phyloP scores from a whole-genome alignment of 805 yeast genomes.

The Yarrowia yakushimensis region DNA sequence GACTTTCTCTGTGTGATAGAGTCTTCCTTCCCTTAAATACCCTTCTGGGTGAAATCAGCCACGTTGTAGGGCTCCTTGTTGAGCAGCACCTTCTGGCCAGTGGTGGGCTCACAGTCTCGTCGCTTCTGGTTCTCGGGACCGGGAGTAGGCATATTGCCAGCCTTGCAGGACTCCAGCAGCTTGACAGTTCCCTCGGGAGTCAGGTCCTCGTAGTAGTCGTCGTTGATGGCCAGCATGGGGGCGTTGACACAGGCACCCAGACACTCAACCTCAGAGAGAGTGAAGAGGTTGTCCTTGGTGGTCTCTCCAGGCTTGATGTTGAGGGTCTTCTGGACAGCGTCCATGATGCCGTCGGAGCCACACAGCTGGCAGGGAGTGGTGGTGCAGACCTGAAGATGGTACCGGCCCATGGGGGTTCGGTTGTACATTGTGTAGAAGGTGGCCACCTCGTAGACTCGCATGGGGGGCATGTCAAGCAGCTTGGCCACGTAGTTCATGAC shows the following conservation, averaged over 20 bases:
- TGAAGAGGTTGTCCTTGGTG: slow-evolving; percentile 68
- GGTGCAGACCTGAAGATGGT: slow-evolving; percentile 79
- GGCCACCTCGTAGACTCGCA: slow-evolving; percentile 92
- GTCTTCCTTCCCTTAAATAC: slow-evolving; percentile 15
- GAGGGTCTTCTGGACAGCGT: slow-evolving; percentile 59
- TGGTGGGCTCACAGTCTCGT: slow-evolving; percentile 70
- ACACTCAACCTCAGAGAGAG: slow-evolving; percentile 85
- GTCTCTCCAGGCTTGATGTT: slow-evolving; percentile 73
- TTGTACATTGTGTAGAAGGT: slow-evolving; percentile 90
- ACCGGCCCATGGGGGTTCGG: slow-evolving; percentile 81
- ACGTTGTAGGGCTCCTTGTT: slow-evolving; percentile 64
- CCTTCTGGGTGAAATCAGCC: slow-evolving; percentile 58
- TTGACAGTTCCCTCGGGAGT: slow-evolving; percentile 61
- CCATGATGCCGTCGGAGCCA: slow-evolving; percentile 75
- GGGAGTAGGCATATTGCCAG: slow-evolving; percentile 56
- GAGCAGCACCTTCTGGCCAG: slow-evolving; percentile 62
- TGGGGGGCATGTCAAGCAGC: slow-evolving; percentile 82
- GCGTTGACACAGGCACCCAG: slow-evolving; percentile 90
- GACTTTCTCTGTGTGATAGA: background rate
- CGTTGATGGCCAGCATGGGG: slow-evolving; percentile 82
- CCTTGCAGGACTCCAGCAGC: slow-evolving; percentile 59
- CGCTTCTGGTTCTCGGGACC: slow-evolving; percentile 69
- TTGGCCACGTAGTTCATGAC: slow-evolving; percentile 90
- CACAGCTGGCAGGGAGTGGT: slow-evolving; percentile 87
- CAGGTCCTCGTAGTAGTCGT: slow-evolving; percentile 78